These are phyloP conservation scores for Aeschynomene evenia DNA, from an alignment of 306 rosid species.

Conservation along the genomic window DNA sequence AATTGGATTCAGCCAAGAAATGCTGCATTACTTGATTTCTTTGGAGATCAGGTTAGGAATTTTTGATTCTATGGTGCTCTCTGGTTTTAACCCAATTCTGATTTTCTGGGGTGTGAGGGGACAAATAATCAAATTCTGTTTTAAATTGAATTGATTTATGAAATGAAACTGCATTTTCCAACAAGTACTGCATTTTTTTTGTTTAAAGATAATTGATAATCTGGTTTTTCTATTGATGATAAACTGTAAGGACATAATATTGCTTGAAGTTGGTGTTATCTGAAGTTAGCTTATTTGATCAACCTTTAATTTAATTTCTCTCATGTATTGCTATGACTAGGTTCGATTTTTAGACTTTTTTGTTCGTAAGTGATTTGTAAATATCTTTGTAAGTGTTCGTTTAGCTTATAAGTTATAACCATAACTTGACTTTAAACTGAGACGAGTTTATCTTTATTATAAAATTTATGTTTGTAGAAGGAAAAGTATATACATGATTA, in stretches of 20 bases:
- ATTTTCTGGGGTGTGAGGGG: background rate
- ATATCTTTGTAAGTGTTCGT: too few species aligned
- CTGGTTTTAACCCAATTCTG: background rate
- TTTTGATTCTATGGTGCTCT: background rate
- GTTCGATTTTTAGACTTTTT: too few species aligned
- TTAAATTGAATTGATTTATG: background rate
- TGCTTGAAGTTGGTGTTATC: too few species aligned
- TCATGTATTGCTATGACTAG: too few species aligned
- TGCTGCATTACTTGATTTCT: conserved; percentile 50
- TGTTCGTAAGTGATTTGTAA: too few species aligned
- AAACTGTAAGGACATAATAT: background rate
- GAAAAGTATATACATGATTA: too few species aligned
- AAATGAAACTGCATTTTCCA: background rate
- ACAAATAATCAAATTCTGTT: background rate
- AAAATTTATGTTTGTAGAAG: too few species aligned
- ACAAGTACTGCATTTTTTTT: background rate
- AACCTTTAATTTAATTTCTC: too few species aligned
- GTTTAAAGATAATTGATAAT: background rate
- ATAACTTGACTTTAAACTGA: too few species aligned
- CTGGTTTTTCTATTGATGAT: background rate
- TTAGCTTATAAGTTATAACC: too few species aligned
- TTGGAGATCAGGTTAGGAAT: conserved; percentile 68
- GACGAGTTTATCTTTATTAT: too few species aligned
- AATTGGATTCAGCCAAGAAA: conserved; percentile 26
- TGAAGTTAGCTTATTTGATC: too few species aligned